Evolutionary conservation across 345 rosid genomes (phyloP).

Genomic region (Citrus trifoliata): DNA sequence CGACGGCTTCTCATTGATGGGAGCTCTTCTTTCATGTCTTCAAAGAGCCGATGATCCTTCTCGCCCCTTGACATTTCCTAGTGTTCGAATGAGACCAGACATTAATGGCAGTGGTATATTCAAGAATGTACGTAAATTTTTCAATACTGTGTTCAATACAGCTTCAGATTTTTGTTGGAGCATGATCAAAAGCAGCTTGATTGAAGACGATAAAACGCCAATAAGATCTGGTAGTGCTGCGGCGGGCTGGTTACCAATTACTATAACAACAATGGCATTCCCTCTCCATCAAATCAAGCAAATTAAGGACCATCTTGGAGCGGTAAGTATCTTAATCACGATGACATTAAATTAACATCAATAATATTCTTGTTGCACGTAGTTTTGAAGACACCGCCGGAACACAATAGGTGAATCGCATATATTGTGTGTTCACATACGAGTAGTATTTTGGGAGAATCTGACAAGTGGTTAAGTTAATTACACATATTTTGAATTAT

Average conservation of each 20-base stretch:
- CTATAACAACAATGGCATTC: slow-evolving; percentile 17
- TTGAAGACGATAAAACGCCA: slow-evolving; percentile 26
- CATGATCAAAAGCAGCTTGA: slow-evolving; percentile 19
- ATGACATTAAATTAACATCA: too few relatives aligned
- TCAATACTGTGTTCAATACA: neutral
- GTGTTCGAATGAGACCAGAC: neutral
- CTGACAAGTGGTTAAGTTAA: too few relatives aligned
- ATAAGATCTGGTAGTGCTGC: slow-evolving; percentile 14
- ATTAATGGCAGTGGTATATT: too few relatives aligned
- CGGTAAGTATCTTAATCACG: neutral
- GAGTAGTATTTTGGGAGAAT: too few relatives aligned
- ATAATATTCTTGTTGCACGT: too few relatives aligned
- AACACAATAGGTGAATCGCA: too few relatives aligned
- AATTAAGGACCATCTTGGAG: slow-evolving; percentile 26
- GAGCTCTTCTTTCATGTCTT: slow-evolving; percentile 34
- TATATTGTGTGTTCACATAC: too few relatives aligned
- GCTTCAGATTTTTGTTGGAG: slow-evolving; percentile 22
- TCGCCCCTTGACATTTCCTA: slow-evolving; percentile 32
- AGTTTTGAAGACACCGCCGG: too few relatives aligned
- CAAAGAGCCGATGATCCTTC: slow-evolving; percentile 37
- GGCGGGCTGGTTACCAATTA: slow-evolving; percentile 14
- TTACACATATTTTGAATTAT: too few relatives aligned
- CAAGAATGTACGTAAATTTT: neutral
- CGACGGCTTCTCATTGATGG: slow-evolving; percentile 41
- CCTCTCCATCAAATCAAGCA: slow-evolving; percentile 27